Conservation (phyloP, 1,139 yeast species). For the Taiozyma onychis region DNA sequence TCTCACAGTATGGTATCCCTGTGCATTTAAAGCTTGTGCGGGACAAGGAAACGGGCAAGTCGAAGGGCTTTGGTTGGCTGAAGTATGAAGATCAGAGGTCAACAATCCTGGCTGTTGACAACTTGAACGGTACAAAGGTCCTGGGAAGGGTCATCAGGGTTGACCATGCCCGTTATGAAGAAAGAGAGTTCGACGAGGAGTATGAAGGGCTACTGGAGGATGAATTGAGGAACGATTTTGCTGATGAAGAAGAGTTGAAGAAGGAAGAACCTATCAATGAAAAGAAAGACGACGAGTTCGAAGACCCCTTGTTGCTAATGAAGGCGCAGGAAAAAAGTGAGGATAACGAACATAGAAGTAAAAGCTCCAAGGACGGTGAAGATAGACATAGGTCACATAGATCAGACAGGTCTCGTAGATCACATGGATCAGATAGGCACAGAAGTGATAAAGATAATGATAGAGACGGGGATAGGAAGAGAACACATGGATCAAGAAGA, state of each 20-base stretch:
- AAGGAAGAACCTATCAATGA: neutral
- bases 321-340: neutral
- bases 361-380: neutral
- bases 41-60: slow-evolving; percentile 61
- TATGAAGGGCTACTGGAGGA: slow-evolving; percentile 24
- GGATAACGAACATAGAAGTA: neutral
- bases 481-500: neutral
- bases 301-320: slow-evolving; percentile 19
- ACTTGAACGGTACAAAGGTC: slow-evolving; percentile 66
- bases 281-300: slow-evolving; percentile 15
- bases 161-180: slow-evolving; percentile 70
- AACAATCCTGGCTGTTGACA: slow-evolving; percentile 83
- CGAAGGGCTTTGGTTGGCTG: slow-evolving; percentile 75
- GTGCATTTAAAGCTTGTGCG: slow-evolving; percentile 70
- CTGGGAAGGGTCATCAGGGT: slow-evolving; percentile 58
- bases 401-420: too few species aligned
- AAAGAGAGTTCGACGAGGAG: slow-evolving; percentile 44
- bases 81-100: slow-evolving; percentile 81
- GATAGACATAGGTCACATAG: neutral
- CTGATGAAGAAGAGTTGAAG: slow-evolving; percentile 6
- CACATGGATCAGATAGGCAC: neutral
- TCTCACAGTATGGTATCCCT: slow-evolving; percentile 89
- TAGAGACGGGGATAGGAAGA: neutral
- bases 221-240: slow-evolving; percentile 19
- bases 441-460: neutral